Conservation (phyloP, 345 rosid genomes). For the Iberis pinnata region DNA sequence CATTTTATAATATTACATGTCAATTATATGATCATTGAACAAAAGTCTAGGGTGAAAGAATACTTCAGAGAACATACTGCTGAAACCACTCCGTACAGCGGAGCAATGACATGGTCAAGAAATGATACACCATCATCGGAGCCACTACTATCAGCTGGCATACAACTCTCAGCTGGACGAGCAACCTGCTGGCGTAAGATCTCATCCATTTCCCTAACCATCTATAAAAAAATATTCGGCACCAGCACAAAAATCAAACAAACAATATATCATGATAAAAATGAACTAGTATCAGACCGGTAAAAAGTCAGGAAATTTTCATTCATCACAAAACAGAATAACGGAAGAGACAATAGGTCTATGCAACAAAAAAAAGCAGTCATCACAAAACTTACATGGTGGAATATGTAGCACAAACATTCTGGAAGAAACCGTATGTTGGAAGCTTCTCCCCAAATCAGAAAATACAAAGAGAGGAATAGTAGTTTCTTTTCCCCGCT, state of each 20-base stretch:
- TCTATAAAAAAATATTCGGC: slow-evolving; percentile 38
- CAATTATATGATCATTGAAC: not conserved
- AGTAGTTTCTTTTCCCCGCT: slow-evolving; percentile 76
- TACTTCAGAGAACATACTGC: slow-evolving; percentile 51
- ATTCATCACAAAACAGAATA: slow-evolving; percentile 7
- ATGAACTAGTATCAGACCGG: not conserved
- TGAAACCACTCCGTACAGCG: slow-evolving; percentile 71
- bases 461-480: slow-evolving; percentile 68
- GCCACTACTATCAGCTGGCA: slow-evolving; percentile 51
- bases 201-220: slow-evolving; percentile 95
- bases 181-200: slow-evolving; percentile 62
- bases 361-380: slow-evolving; percentile 9
- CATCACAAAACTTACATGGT: slow-evolving; percentile 54
- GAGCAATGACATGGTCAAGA: slow-evolving; percentile 74
- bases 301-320: not conserved
- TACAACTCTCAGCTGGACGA: slow-evolving; percentile 76
- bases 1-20: not conserved
- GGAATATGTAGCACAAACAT: slow-evolving; percentile 94
- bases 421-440: slow-evolving; percentile 84
- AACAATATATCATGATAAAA: not conserved
- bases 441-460: slow-evolving; percentile 95
- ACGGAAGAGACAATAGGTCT: not conserved
- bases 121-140: slow-evolving; percentile 58
- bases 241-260: slow-evolving; percentile 5
- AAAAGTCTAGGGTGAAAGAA: slow-evolving; percentile 6